phyloP scores from a whole-genome alignment of 305 asterid species.

The Vinca major region DNA sequence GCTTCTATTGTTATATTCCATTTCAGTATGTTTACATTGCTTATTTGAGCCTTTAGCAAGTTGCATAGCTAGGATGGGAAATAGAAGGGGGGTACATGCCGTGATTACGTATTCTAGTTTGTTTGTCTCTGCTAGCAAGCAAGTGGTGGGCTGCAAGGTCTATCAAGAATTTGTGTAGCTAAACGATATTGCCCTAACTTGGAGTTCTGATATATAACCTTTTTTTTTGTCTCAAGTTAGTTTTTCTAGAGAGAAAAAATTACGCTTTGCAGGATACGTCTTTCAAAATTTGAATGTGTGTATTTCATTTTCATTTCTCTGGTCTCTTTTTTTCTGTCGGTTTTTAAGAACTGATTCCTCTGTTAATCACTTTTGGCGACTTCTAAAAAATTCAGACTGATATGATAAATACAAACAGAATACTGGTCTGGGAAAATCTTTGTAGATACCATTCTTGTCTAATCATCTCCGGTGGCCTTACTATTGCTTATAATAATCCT shows the following conservation, averaged over 20 bases:
- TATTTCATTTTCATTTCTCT: background rate
- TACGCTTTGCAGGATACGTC: background rate
- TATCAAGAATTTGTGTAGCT: background rate
- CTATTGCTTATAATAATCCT: background rate
- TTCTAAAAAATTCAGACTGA: background rate
- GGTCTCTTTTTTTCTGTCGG: background rate
- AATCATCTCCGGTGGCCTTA: background rate
- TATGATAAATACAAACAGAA: background rate
- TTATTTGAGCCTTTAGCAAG: background rate
- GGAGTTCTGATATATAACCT: background rate
- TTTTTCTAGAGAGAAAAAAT: background rate
- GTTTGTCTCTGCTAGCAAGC: background rate
- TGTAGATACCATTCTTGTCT: background rate
- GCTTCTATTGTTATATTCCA: background rate
- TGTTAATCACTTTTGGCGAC: background rate
- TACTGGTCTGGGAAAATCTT: background rate
- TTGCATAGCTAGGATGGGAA: background rate
- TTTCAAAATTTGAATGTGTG: background rate
- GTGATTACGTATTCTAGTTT: background rate
- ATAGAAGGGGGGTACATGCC: background rate
- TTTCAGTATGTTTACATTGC: background rate
- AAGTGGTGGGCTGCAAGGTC: background rate
- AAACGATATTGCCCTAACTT: background rate
- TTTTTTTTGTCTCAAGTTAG: background rate
- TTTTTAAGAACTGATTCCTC: background rate